Evolutionary conservation across 2,329 filamentous ascomycete genomes (phyloP), one percentile per base, ranked within the genome.

Genomic region (Ascochyta pisi): DNA sequence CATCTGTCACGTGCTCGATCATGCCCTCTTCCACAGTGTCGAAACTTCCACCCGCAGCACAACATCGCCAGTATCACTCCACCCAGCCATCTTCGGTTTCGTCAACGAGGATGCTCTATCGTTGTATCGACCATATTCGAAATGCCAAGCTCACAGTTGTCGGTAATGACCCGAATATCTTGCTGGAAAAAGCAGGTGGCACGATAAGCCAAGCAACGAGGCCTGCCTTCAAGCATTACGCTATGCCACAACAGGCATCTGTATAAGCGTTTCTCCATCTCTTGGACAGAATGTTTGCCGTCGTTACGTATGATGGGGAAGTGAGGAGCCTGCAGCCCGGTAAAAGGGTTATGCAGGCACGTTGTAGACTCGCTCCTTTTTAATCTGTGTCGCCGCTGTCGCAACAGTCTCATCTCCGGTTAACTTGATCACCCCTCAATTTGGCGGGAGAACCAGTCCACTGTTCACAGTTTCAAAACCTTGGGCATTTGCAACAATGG

Each of bases 221-320:
- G 27, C 39, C 34, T 44, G 27, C 31, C 29, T 37, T 49, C 54
- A 57, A 57, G 49, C 54, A 52, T 40, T n/a, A 40, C 54, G 51
- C 66, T 65, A 67, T 57, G 29, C 65, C 57, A 15, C 38, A 64
- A 60, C 42, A 62, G 66, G 66, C 60, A 67, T 69, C 59, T 69
- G 53, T 50, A 61, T 59, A 62, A 53, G 50, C 50, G 46, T 52
- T 57, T 50, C 53, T 34, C 50, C 55, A 58, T 51, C 23, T 62
- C 50, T 52, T 52, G 44, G 53, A 40, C 46, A 35, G 23, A 19
- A 41, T 33, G 45, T 57, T 53, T 58, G 40, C 57, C 53, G 53
- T 45, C 40, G 54, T 61, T 57, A 61, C 61, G 53, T 61, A 63
- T 37, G 27, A 62, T 56, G 54, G 46, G 24, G 58, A 54, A 59